phyloP scores from a whole-genome alignment of 202 grass and related monocot species.

The Saccharum hybrid region DNA sequence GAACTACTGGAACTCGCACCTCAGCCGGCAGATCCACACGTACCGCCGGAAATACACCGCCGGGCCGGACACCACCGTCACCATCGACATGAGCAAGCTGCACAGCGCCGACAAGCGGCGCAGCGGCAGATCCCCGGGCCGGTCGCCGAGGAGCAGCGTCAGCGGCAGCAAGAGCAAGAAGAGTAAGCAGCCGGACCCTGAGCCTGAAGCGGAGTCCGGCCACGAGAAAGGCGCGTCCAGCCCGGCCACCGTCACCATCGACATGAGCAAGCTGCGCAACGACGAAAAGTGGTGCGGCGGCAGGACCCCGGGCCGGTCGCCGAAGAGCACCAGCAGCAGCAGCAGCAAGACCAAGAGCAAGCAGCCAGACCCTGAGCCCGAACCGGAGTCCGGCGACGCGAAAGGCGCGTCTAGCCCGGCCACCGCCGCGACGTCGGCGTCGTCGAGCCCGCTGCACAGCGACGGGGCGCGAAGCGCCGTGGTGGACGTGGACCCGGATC shows the following conservation, averaged over 20 bases:
- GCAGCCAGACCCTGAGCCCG: neutral
- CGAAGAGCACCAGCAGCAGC: slow-evolving; percentile 16
- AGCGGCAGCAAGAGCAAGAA: too few species aligned
- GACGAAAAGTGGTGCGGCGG: too few species aligned
- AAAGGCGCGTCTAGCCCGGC: slow-evolving; percentile 27
- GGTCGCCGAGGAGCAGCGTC: too few species aligned
- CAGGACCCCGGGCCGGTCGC: slow-evolving; percentile 20
- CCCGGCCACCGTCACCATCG: too few species aligned
- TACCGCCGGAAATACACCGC: slow-evolving; percentile 48
- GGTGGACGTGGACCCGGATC: slow-evolving; percentile 66
- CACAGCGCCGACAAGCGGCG: neutral
- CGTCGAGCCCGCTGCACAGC: too few species aligned
- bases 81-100: neutral
- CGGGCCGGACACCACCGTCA: slow-evolving; percentile 13
- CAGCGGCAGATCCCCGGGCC: neutral
- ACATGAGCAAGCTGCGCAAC: too few species aligned
- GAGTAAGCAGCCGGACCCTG: too few species aligned
- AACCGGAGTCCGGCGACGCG: neutral
- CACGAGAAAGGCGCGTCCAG: too few species aligned
- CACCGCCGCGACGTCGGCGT: too few species aligned
- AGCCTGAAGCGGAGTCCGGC: too few species aligned
- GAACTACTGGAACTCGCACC: slow-evolving; percentile 93
- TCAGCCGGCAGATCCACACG: slow-evolving; percentile 71
- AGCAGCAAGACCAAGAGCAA: neutral
- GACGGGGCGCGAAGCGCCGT: slow-evolving; percentile 46